These are phyloP conservation scores for Chaetomium olivaceum DNA, from an alignment of 2,329 filamentous ascomycete genomes.

Conservation along the genomic window DNA sequence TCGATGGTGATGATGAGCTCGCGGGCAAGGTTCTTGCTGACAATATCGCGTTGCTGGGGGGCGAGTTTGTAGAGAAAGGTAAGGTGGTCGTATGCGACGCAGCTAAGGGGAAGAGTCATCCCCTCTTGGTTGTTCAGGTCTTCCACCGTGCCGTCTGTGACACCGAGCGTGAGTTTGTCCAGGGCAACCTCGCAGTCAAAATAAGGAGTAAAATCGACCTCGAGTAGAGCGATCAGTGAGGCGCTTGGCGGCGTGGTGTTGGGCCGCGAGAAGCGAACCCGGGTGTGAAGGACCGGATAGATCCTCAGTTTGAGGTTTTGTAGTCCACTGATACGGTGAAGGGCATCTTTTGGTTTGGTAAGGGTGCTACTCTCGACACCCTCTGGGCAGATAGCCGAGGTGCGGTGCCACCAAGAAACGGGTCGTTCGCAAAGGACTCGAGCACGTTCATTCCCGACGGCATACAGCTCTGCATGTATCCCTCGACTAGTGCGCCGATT, in stretches of 20 bases:
- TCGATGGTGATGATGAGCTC: conserved; percentile 62
- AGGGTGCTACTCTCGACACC: conserved; percentile 73
- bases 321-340: conserved; percentile 64
- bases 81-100: conserved; percentile 72
- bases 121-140: conserved; percentile 55
- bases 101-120: conserved; percentile 57
- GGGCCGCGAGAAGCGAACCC: conserved; percentile 69
- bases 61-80: conserved; percentile 71
- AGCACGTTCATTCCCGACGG: conserved; percentile 76
- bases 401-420: conserved; percentile 59
- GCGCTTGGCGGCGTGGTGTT: conserved; percentile 58
- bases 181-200: conserved; percentile 67
- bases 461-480: conserved; percentile 69
- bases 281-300: conserved; percentile 69
- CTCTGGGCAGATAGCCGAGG: conserved; percentile 72
- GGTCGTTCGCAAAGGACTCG: conserved; percentile 68
- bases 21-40: conserved; percentile 48
- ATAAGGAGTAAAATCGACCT: conserved; percentile 72
- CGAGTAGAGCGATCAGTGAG: conserved; percentile 68
- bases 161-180: conserved; percentile 56
- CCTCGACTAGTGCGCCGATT: conserved; percentile 48
- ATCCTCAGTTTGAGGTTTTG: conserved; percentile 64
- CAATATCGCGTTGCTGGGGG: conserved; percentile 50
- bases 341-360: conserved; percentile 60
- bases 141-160: conserved; percentile 60